Percentiles rank a stretch among this genome's conserved stretches.
Conservation (phyloP, 768 basidiomycete genomes). For the Piloderma croceum region DNA sequence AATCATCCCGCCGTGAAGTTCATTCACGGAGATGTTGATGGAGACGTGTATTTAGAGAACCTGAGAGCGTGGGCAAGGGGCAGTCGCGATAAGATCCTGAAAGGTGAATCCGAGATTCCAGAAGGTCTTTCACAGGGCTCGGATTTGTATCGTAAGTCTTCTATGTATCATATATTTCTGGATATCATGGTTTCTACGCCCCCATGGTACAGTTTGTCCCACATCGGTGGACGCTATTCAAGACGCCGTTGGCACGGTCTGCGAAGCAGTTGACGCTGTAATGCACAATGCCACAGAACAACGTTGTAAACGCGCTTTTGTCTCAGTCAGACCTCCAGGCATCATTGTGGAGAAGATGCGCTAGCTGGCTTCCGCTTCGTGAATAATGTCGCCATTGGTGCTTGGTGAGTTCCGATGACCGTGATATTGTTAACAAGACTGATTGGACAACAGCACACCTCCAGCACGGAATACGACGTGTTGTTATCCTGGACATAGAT, state of each 20-base stretch:
- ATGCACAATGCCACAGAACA: constrained; percentile 28
- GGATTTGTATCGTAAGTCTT: constrained; percentile 76
- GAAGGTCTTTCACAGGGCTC: constrained; percentile 59
- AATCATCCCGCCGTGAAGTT: constrained; percentile 64
- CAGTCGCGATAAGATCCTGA: constrained; percentile 54
- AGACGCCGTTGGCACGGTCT: constrained; percentile 77
- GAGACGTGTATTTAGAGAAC: constrained; percentile 61
- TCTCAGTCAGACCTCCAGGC: constrained; percentile 83
- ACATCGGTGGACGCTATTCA: constrained; percentile 71
- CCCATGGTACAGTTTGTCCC: constrained; percentile 56
- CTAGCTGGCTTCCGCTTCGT: constrained; percentile 95
- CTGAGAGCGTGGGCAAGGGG: constrained; percentile 52
- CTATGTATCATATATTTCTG: neutral
- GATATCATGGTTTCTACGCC: neutral
- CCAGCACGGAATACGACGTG: constrained; percentile 66
- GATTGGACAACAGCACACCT: constrained; percentile 62
- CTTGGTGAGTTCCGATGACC: constrained; percentile 84
- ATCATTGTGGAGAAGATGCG: constrained; percentile 87
- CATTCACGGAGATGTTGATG: constrained; percentile 64
- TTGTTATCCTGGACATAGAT: constrained; percentile 90
- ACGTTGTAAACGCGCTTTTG: constrained; percentile 80
- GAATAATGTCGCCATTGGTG: constrained; percentile 87
- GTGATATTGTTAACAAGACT: neutral
- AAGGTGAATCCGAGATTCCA: constrained; percentile 73
- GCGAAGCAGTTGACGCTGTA: constrained; percentile 80